These are phyloP conservation scores for Ogataea thermomethanolica DNA, from an alignment of 805 yeast species.

Conservation along the genomic window DNA sequence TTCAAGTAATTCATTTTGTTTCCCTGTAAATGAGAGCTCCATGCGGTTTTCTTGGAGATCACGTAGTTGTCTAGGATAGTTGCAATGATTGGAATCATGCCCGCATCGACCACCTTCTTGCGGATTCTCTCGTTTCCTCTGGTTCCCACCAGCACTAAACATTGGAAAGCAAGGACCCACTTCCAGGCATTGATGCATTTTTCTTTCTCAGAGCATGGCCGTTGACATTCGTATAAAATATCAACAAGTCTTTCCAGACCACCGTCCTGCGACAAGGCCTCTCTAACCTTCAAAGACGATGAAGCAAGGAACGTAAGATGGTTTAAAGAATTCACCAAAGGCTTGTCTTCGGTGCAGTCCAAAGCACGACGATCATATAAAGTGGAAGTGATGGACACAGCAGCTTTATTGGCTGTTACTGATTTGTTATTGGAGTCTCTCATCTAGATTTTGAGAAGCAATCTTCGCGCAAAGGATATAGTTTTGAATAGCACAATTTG, in stretches of 20 bases:
- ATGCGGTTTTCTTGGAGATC: constrained; percentile 26
- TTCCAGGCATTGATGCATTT: constrained; percentile 81
- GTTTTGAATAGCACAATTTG: neutral
- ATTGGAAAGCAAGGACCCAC: constrained; percentile 94
- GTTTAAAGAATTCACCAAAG: constrained; percentile 86
- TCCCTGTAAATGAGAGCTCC: constrained; percentile 16
- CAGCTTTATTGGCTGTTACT: constrained; percentile 77
- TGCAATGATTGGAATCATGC: constrained; percentile 85
- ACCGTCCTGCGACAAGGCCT: constrained; percentile 84
- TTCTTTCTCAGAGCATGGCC: constrained; percentile 31
- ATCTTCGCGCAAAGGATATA: neutral
- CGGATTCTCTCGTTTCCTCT: constrained; percentile 87
- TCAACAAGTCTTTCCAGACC: constrained; percentile 86
- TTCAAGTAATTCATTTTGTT: constrained; percentile 10
- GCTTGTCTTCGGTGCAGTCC: constrained; percentile 85
- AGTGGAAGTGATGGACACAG: constrained; percentile 85
- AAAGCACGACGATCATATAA: constrained; percentile 89
- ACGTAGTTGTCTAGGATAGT: constrained; percentile 88
- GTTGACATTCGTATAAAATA: constrained; percentile 76
- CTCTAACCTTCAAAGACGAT: constrained; percentile 84
- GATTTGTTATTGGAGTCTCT: constrained; percentile 86
- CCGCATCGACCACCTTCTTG: constrained; percentile 84
- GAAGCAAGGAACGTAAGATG: constrained; percentile 85
- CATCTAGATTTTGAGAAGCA: constrained; percentile 41
- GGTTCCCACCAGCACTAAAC: constrained; percentile 86